Evolutionary conservation across 176 grass and related monocot species (phyloP).

Genomic region (Paspalum notatum): DNA sequence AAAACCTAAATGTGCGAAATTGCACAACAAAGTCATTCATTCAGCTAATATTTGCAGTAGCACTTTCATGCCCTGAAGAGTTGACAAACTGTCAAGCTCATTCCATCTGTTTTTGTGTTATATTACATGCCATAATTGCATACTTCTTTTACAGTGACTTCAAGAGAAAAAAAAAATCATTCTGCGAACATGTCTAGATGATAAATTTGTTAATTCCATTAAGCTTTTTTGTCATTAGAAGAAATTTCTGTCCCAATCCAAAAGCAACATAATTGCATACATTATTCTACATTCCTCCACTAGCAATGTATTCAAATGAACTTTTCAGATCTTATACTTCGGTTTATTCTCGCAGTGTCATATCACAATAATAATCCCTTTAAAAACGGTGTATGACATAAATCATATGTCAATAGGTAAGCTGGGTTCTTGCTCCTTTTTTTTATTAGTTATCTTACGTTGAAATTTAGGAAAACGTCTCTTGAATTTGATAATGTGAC

Average conservation of each 20-base stretch:
- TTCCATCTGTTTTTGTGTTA: background rate
- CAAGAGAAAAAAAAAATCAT: background rate
- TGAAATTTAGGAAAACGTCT: background rate
- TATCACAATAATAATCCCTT: background rate
- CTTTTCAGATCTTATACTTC: conserved; percentile 12
- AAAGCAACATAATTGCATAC: conserved; percentile 15
- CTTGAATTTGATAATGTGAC: background rate
- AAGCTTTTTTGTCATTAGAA: background rate
- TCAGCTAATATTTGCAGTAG: background rate
- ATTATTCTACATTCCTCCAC: background rate
- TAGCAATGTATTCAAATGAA: background rate
- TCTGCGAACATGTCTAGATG: background rate
- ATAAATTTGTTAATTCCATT: background rate
- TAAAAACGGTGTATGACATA: background rate
- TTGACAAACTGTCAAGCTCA: background rate
- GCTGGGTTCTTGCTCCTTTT: background rate
- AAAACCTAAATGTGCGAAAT: background rate
- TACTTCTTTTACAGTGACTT: background rate
- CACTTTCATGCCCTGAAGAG: background rate
- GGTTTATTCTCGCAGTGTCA: background rate
- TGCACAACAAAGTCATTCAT: background rate
- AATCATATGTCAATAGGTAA: background rate
- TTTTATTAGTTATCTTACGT: background rate
- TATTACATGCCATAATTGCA: background rate
- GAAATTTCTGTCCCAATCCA: background rate